Conservation (phyloP, 2,329 filamentous ascomycete species). For the Pyrenochaeta sp. region DNA sequence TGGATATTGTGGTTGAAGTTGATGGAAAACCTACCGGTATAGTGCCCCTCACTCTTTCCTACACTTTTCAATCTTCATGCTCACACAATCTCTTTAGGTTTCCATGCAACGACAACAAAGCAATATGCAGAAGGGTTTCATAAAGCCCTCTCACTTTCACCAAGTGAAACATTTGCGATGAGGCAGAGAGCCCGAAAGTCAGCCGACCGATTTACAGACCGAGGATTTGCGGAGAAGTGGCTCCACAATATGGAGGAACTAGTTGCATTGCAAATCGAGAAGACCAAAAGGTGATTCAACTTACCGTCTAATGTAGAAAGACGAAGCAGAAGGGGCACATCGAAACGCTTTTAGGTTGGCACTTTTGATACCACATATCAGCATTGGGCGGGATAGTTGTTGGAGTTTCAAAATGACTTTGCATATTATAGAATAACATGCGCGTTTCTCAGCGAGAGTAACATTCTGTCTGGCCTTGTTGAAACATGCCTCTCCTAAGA, state of each 20-base stretch:
- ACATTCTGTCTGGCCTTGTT: too few relatives aligned
- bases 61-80: background rate
- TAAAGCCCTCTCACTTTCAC: constrained; percentile 74
- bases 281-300: background rate
- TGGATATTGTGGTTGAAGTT: constrained; percentile 87
- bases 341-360: background rate
- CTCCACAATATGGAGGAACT: constrained; percentile 76
- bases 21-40: constrained; percentile 80
- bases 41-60: background rate
- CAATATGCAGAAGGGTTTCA: constrained; percentile 86
- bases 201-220: constrained; percentile 85
- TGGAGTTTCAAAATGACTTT: background rate
- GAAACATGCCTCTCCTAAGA: too few relatives aligned
- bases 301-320: background rate
- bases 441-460: too few relatives aligned
- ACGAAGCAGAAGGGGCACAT: background rate
- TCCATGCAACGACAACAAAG: constrained; percentile 78
- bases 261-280: constrained; percentile 58
- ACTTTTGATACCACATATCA: constrained; percentile 16
- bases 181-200: constrained; percentile 78
- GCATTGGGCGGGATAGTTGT: constrained; percentile 11
- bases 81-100: constrained; percentile 64
- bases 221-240: constrained; percentile 85
- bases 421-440: background rate
- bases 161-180: constrained; percentile 74